Evolutionary conservation across 441 rosid genomes (phyloP), one percentile per base, ranked within the genome.

Genomic region (Populus hybrid): DNA sequence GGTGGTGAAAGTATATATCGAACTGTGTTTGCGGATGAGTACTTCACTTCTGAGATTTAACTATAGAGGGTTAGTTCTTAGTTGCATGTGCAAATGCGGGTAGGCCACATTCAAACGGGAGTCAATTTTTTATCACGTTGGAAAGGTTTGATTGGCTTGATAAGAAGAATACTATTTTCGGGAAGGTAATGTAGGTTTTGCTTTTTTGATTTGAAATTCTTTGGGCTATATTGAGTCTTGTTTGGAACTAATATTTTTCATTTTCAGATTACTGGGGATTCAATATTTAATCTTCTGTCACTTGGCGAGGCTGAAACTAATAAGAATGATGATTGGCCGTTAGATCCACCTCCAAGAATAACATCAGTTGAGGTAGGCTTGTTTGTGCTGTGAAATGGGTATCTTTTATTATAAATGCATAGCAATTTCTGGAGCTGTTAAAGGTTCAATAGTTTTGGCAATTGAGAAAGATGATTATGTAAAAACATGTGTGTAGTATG

Each of bases 131-230:
- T 79, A 87, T 94, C 70, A 84, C 99, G 26, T 86, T 95, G 88
- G 99, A 95, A 89, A 92, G 86, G 76, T 91, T 90, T 69, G 97
- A 95, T 70, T 94, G 98, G 98, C 94, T 95, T 80, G 97, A 94
- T 75, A 72, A 76, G 65, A 88, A 94, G 81, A 88, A 92, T 67
- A 95, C 97, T 61, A 95, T 94, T 79, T 95, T 90, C 36, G 97
- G 98, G 34, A 95, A 95, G 98, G 99, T 92, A 83, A 76, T 76
- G 72, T 67, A 16, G 19, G 21, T 70, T 67, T 71, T 16, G 7
- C 10, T 34, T 73, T 32, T n/a, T 19, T 5, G 34, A 8, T 6
- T 32, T 6, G 24, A 50, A 9, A 36, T 46, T 40, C 40, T 46
- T 50, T 70, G 0, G 35, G 32, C 50, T 35, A 28, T 80, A 75